phyloP scores from a whole-genome alignment of 805 yeast genomes.

The Starmerella powellii region DNA sequence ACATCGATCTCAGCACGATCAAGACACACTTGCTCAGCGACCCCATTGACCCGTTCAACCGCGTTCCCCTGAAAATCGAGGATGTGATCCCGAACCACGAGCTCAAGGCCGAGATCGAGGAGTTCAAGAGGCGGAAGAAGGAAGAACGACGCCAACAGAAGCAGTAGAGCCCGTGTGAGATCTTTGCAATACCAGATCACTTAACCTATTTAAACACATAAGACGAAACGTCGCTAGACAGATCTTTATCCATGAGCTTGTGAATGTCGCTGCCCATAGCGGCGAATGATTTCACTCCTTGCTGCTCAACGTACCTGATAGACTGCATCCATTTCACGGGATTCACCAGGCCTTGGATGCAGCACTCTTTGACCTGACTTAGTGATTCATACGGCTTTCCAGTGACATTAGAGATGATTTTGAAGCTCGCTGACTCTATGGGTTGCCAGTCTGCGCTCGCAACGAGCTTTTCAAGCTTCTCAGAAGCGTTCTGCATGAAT shows the following conservation, averaged over 20 bases:
- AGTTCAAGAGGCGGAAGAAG: slow-evolving; percentile 40
- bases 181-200: too few species aligned
- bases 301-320: slow-evolving; percentile 14
- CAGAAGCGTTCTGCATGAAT: slow-evolving; percentile 32
- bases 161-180: too few species aligned
- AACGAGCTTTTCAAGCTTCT: slow-evolving; percentile 26
- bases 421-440: slow-evolving; percentile 13
- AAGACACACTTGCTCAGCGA: slow-evolving; percentile 89
- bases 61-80: slow-evolving; percentile 79
- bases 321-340: slow-evolving; percentile 29
- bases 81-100: slow-evolving; percentile 74
- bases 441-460: slow-evolving; percentile 10
- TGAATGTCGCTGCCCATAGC: slow-evolving; percentile 26
- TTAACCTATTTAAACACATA: neutral
- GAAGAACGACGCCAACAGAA: slow-evolving; percentile 13
- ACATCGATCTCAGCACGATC: slow-evolving; percentile 81
- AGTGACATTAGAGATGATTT: slow-evolving; percentile 28
- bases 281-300: slow-evolving; percentile 16
- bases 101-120: slow-evolving; percentile 47
- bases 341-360: slow-evolving; percentile 23
- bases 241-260: slow-evolving; percentile 16
- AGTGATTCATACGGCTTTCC: slow-evolving; percentile 26
- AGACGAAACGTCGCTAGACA: neutral
- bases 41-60: slow-evolving; percentile 93
- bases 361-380: slow-evolving; percentile 23